Base-by-base conservation (phyloP, 495 filamentous ascomycete genomes). In the Zalerion maritima region DNA sequence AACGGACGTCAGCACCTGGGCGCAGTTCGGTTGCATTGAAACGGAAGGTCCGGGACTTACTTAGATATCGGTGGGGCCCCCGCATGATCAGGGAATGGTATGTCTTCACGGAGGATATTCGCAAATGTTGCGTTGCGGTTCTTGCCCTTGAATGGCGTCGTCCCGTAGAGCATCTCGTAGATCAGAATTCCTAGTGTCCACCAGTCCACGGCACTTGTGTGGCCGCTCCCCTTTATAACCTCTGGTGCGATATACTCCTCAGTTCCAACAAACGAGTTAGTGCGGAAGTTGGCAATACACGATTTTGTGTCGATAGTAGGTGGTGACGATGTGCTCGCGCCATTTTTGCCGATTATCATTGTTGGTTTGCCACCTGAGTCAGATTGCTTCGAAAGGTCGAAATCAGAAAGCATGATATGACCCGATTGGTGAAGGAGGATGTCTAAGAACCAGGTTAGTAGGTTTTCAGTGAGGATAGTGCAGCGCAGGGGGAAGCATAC, bases 381-480 rank as follows among this genome's bases (percentile, higher is more conserved):
- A 5, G 89, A 97, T 50, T 97, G 89, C 47, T 97, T 97, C 2
- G 85, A 94, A 11, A 97, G 67, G 52, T 97, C 89, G 48, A 97
- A 97, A 56, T 97, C 89, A 23, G 91, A 96, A 51, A 97, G 70
- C 89, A 97, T 97, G 47, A 97, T 97, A 49, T 97, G 89, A 19
- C 89, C 89, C 10, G 86, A 94, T 53, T 97, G 89, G 49, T 97
- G 89, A 2, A 97, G 73, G 5, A 97, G 73, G 46, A 97, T 97
- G 43, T 97, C 87, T 94, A 37, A 8, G 10, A 20, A 7, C 14
- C 26, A 14, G 26, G 15, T 33, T 13, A 18, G 3, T 5, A 14
- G 22, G 6, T 4, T 26, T 14, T 38, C 36, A 40, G 32, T 25
- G 35, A 20, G n/a, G 8, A 33, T 3, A 18, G 21, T 22, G 13